Percentiles rank a stretch among this genome's conserved stretches.
These are phyloP conservation scores for Boletus subcaerulescens DNA, from an alignment of 768 basidiomycete species.

Conservation along the genomic window DNA sequence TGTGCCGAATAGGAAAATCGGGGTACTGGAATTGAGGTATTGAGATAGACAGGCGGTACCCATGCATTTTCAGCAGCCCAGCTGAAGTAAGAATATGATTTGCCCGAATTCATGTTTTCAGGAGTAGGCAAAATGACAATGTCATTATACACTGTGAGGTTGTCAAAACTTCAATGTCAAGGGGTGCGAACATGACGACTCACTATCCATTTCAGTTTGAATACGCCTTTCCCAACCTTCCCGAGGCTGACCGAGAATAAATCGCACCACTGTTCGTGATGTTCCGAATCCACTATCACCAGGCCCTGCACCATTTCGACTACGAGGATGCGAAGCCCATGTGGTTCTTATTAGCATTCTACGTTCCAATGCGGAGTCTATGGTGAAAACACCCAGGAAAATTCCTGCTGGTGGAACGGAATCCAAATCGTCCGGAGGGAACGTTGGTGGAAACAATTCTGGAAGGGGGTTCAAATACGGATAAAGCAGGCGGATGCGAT, in stretches of 20 bases:
- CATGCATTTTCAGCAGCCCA: conserved; percentile 92
- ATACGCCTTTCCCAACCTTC: conserved; percentile 77
- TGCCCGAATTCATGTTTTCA: conserved; percentile 97
- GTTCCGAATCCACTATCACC: conserved; percentile 73
- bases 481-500: conserved; percentile 40
- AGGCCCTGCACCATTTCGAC: conserved; percentile 66
- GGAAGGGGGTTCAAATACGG: conserved; percentile 36
- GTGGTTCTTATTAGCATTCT: conserved; percentile 85
- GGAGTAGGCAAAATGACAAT: conserved; percentile 77
- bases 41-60: conserved; percentile 75
- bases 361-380: conserved; percentile 80
- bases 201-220: conserved; percentile 88
- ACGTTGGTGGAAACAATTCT: conserved; percentile 38
- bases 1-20: conserved; percentile 66
- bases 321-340: conserved; percentile 82
- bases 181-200: conserved; percentile 31
- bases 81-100: conserved; percentile 86
- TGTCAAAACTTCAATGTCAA: conserved; percentile 3
- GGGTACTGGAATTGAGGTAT: conserved; percentile 41
- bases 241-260: conserved; percentile 83
- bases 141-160: conserved; percentile 69
- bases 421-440: conserved; percentile 75
- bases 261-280: conserved; percentile 82
- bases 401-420: conserved; percentile 78
- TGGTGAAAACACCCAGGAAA: conserved; percentile 87